Evolutionary conservation across 352 stramenopile species (phyloP).

Genomic region (Pilasporangium apinafurcum): DNA sequence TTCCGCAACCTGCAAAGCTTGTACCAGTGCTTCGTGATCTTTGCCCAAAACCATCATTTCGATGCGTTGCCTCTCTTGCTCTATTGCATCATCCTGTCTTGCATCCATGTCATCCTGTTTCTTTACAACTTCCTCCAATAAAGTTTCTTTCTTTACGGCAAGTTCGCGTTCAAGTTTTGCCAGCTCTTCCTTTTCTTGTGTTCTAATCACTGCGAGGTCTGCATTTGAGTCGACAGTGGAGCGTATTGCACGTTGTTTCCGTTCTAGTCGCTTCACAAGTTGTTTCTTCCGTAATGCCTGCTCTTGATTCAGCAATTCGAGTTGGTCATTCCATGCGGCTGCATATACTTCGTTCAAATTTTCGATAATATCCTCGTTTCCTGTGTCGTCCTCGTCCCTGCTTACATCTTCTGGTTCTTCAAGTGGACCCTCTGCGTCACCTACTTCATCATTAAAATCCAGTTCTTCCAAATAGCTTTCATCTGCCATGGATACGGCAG

Average conservation of each 20-base stretch:
- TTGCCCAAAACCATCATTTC: background rate
- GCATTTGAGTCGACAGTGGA: background rate
- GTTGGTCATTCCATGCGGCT: constrained; percentile 19
- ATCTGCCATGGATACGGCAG: constrained; percentile 8
- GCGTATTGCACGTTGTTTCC: constrained; percentile 3
- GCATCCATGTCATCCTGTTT: constrained; percentile 33
- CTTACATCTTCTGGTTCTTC: background rate
- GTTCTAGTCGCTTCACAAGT: constrained; percentile 14
- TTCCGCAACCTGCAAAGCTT: too few relatives aligned
- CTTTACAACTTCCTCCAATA: constrained; percentile 25
- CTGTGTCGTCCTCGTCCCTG: constrained; percentile 6
- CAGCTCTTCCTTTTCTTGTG: constrained; percentile 6
- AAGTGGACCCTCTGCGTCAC: background rate
- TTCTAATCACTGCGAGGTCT: background rate
- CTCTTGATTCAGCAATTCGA: constrained; percentile 15
- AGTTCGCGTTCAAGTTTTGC: constrained; percentile 1
- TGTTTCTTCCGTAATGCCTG: constrained; percentile 24
- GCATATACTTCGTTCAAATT: constrained; percentile 25
- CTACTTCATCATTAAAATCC: constrained; percentile 11
- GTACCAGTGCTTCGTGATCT: too few relatives aligned
- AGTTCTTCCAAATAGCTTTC: constrained; percentile 12
- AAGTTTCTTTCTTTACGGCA: constrained; percentile 10
- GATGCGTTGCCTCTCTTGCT: background rate
- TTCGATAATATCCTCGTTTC: constrained; percentile 25
- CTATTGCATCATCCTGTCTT: constrained; percentile 10